Evolutionary conservation across 192 early-diverging fungal genomes (phyloP).

Genomic region (Phlyctochytrium bullatum): DNA sequence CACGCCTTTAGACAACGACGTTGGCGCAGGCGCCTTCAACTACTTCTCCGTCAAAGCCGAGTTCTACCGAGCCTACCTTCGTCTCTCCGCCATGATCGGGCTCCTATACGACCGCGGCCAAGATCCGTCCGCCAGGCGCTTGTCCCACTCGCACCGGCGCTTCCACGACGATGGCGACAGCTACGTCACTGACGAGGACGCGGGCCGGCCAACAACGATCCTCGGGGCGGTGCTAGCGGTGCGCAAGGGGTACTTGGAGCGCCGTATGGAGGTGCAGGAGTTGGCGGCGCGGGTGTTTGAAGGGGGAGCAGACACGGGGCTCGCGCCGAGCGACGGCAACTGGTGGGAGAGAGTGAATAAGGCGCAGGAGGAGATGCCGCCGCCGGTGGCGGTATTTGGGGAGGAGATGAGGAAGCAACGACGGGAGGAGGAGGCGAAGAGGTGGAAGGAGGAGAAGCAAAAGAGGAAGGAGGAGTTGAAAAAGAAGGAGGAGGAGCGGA

Average conservation of each 20-base stretch:
- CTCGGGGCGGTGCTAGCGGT: slow-evolving; percentile 43
- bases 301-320: slow-evolving; percentile 7
- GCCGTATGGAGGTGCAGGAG: slow-evolving; percentile 8
- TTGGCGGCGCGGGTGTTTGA: slow-evolving; percentile 7
- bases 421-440: not conserved
- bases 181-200: not conserved
- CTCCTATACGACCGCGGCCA: slow-evolving; percentile 23
- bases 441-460: slow-evolving; percentile 6
- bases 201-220: slow-evolving; percentile 14
- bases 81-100: slow-evolving; percentile 37
- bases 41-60: slow-evolving; percentile 25
- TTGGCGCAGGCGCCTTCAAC: slow-evolving; percentile 34
- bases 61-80: slow-evolving; percentile 30
- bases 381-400: not conserved
- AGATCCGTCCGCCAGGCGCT: not conserved
- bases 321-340: slow-evolving; percentile 12
- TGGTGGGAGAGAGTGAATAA: slow-evolving; percentile 10
- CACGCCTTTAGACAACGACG: slow-evolving; percentile 38
- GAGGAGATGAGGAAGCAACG: not conserved
- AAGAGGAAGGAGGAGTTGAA: slow-evolving; percentile 4
- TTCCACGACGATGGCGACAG: not conserved
- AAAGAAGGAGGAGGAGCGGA: slow-evolving; percentile 3
- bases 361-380: slow-evolving; percentile 6
- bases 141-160: not conserved
- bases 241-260: slow-evolving; percentile 25